Base-by-base conservation (phyloP, 2,329 filamentous ascomycete genomes). In the Tympanopsis confertula region DNA sequence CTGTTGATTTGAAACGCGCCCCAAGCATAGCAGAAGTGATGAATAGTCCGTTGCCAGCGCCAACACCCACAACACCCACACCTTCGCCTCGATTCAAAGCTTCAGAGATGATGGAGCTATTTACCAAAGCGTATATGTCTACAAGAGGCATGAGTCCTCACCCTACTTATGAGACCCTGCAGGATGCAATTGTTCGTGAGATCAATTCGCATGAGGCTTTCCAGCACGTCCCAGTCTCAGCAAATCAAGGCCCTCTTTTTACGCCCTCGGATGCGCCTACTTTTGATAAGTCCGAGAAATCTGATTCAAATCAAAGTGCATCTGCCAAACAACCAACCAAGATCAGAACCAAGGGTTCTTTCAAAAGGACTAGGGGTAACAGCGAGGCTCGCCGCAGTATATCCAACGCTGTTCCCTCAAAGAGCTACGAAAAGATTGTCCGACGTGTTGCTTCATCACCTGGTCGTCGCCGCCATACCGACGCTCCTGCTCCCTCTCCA, bases 151-250 rank as follows among this genome's bases (percentile, higher is more conserved):
- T 49, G 5, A 52, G 46, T n/a, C 42, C 53, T 2, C 48, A 56
- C 33, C 53, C 59, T 13, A 59, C 56, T 1, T 59, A 57, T 38
- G 59, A 63, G 42, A 56, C 54, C 4, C 45, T 63, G 13, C 58
- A 63, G 40, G 59, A 63, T 46, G 52, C 58, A 13, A 63, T 63
- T 28, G 47, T 63, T 20, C 56, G 59, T 7, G 59, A 63, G 39
- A 59, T 63, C 37, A 63, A 63, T 38, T 62, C 56, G 3, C 59
- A 62, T 35, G 59, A 62, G 38, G 59, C 59, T 12, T 62, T 63
- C 40, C 54, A 48, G 19, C 48, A 46, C 13, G 50, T 60, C 0
- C 53, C 56, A 22, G 36, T 52, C 32, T n/a, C n/a, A n/a, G 53
- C 57, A 13, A 45, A 41, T 7, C 30, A 42, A n/a, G 56, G 55